Percentiles rank a stretch among this genome's conserved stretches.
Evolutionary conservation across 306 rosid genomes (phyloP).

Genomic region (Urtica urens): DNA sequence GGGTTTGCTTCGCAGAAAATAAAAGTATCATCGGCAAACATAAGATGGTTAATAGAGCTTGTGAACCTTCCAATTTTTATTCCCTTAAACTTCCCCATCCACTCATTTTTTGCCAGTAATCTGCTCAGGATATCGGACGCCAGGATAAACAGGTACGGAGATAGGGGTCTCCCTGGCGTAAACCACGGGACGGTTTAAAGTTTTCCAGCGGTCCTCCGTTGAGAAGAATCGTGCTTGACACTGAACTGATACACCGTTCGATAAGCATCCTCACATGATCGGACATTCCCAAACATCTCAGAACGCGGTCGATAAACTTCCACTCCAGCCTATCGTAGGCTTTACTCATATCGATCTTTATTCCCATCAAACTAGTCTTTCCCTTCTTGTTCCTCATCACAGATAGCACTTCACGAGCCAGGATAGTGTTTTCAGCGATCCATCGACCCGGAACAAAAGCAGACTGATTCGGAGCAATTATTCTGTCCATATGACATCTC

Average conservation of each 20-base stretch:
- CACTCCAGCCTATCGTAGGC: background rate
- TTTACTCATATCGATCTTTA: background rate
- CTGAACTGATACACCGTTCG: background rate
- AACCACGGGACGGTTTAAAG: background rate
- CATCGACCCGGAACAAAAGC: background rate
- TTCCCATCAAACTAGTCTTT: background rate
- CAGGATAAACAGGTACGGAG: background rate
- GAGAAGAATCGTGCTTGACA: background rate
- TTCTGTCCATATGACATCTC: background rate
- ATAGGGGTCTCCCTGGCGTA: background rate
- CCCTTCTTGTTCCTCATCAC: background rate
- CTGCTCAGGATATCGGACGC: background rate
- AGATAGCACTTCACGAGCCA: background rate
- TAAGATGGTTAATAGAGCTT: no score
- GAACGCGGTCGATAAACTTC: background rate
- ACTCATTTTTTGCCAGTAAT: background rate
- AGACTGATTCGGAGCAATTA: background rate
- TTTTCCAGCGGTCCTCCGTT: background rate
- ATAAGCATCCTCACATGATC: no score
- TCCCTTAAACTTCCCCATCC: no score
- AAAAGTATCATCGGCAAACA: no score
- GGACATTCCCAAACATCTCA: background rate
- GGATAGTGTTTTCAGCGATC: background rate
- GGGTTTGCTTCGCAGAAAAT: no score
- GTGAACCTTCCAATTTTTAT: no score